Percentiles rank a stretch among this genome's conserved stretches.
These are phyloP conservation scores for Saccharomycopsis javanensis DNA, from an alignment of 805 yeast species.

Conservation along the genomic window DNA sequence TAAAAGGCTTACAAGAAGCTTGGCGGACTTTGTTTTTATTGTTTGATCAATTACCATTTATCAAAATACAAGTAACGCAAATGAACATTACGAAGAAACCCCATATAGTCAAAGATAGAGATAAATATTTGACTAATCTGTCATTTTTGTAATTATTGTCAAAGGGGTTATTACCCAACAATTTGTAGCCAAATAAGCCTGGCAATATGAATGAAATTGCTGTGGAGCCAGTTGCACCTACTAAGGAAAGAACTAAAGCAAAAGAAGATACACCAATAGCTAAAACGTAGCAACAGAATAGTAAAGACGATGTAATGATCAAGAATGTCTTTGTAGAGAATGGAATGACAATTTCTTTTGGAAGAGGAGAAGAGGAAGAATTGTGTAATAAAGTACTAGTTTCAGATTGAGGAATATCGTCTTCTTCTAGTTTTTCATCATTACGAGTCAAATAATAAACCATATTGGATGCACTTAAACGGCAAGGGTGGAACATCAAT, in stretches of 20 bases:
- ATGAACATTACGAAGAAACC: constrained; percentile 63
- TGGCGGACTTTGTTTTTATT: too few species aligned
- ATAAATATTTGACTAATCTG: constrained; percentile 33
- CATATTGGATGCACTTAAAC: constrained; percentile 64
- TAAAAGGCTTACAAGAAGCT: too few species aligned
- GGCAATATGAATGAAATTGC: constrained; percentile 71
- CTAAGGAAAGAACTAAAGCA: constrained; percentile 60
- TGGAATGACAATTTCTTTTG: constrained; percentile 29
- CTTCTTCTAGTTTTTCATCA: background rate
- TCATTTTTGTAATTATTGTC: constrained; percentile 22
- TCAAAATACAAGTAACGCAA: constrained; percentile 41
- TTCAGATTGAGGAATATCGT: constrained; percentile 3
- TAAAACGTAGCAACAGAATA: constrained; percentile 39
- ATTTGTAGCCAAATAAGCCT: constrained; percentile 62
- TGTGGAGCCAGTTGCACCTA: constrained; percentile 80
- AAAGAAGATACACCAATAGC: constrained; percentile 55
- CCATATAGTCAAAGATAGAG: constrained; percentile 51
- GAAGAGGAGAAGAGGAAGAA: background rate
- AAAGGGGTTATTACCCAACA: constrained; percentile 27
- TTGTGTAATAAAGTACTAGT: constrained; percentile 1
- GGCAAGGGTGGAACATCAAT: constrained; percentile 70
- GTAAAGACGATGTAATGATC: constrained; percentile 38
- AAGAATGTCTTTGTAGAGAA: constrained; percentile 38
- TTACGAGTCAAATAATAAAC: constrained; percentile 34
- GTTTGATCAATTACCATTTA: background rate